These are phyloP conservation scores for Pulicaria dysenterica DNA, from an alignment of 129 eudicot genomes.

Conservation along the genomic window DNA sequence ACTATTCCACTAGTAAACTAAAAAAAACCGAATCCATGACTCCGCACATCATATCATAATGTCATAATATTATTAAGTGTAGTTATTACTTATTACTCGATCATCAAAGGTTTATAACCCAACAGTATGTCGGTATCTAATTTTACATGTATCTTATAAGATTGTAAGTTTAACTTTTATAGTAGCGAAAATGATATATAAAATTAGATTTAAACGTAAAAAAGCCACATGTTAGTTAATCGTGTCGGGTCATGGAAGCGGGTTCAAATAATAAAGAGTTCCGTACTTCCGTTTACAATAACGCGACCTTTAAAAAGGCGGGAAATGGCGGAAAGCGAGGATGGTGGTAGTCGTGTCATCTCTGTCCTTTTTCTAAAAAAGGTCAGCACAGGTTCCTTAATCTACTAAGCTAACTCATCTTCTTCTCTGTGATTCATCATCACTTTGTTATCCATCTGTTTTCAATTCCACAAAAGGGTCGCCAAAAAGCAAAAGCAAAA, in stretches of 20 bases:
- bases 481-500: conserved; percentile 33
- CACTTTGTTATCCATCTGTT: conserved; percentile 24
- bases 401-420: conserved; percentile 37
- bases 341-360: conserved; percentile 31
- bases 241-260: background rate
- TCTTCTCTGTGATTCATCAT: background rate
- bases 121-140: no score
- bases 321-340: conserved; percentile 37
- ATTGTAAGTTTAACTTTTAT: no score
- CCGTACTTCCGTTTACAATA: background rate
- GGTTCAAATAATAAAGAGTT: no score
- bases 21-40: no score
- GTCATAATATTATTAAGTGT: no score
- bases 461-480: conserved; percentile 23
- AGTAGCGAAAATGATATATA: no score
- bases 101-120: no score
- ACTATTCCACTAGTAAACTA: no score
- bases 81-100: no score
- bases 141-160: no score
- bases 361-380: conserved; percentile 15
- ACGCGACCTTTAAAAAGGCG: conserved; percentile 27
- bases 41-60: no score
- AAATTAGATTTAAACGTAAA: no score
- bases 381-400: conserved; percentile 31
- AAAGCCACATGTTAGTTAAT: background rate